Percentiles rank a stretch among this genome's conserved stretches.
Conservation (phyloP, 257 asterid species). For the Schizonepeta tenuifolia region DNA sequence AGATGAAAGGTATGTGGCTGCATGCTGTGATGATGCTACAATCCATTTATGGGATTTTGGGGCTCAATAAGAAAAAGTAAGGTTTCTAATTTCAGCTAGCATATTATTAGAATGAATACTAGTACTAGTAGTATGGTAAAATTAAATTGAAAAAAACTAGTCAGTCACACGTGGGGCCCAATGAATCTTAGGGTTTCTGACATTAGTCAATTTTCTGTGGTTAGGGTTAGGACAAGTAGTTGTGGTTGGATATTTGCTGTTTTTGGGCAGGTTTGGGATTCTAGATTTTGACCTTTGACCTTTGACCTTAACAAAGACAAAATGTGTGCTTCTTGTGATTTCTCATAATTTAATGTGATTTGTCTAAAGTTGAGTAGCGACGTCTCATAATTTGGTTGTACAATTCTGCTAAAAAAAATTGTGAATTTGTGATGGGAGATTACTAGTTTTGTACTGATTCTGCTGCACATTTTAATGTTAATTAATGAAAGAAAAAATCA, state of each 20-base stretch:
- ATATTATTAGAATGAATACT: too few species aligned
- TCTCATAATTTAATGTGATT: not conserved
- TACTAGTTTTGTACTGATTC: slow-evolving; percentile 3
- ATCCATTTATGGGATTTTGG: slow-evolving; percentile 91
- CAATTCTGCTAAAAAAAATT: not conserved
- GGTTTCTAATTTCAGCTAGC: not conserved
- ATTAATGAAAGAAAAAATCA: not conserved
- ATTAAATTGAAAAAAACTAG: not conserved
- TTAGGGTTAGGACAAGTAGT: slow-evolving; percentile 20
- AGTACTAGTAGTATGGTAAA: too few species aligned
- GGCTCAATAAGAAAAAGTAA: slow-evolving; percentile 37
- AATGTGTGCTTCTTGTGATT: not conserved
- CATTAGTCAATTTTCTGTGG: slow-evolving; percentile 14
- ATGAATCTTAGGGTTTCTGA: slow-evolving; percentile 33
- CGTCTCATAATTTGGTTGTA: slow-evolving; percentile 11
- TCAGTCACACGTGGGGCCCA: not conserved
- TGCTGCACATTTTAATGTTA: too few species aligned
- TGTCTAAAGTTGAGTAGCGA: not conserved
- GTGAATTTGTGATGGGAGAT: slow-evolving; percentile 7
- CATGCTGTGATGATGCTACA: slow-evolving; percentile 64
- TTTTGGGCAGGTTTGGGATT: not conserved
- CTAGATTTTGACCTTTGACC: slow-evolving; percentile 9
- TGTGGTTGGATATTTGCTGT: not conserved
- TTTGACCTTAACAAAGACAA: not conserved
- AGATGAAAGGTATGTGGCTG: slow-evolving; percentile 71